phyloP scores from a whole-genome alignment of 164 flowering plant species.

The Santalum album region DNA sequence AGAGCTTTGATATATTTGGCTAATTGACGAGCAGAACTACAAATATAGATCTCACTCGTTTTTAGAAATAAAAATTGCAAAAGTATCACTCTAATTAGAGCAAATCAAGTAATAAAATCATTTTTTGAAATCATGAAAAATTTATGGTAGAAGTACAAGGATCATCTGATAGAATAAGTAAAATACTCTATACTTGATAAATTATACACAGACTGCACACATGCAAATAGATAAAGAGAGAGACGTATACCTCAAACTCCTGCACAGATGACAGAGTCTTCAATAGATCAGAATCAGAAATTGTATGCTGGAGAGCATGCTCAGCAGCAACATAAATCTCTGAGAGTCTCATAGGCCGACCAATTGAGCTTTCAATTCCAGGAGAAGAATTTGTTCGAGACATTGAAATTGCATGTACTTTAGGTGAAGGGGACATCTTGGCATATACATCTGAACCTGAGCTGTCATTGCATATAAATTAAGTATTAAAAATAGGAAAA shows the following conservation, averaged over 20 bases:
- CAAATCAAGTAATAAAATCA: no score
- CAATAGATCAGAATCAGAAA: slow-evolving; percentile 65
- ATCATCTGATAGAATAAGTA: no score
- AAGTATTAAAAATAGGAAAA: slow-evolving; percentile 5
- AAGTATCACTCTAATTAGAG: no score
- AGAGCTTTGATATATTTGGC: background rate
- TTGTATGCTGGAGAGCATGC: slow-evolving; percentile 61
- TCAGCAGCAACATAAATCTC: slow-evolving; percentile 94
- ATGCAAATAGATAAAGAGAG: background rate
- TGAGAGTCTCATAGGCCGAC: slow-evolving; percentile 92
- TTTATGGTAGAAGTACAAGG: no score
- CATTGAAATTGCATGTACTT: slow-evolving; percentile 42
- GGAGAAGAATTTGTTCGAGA: slow-evolving; percentile 77
- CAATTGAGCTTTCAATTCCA: slow-evolving; percentile 72
- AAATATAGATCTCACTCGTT: no score
- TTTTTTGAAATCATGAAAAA: no score
- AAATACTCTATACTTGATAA: no score
- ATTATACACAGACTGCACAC: no score
- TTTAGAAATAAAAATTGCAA: no score
- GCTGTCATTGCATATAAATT: slow-evolving; percentile 37
- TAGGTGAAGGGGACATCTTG: slow-evolving; percentile 38
- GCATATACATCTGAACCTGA: slow-evolving; percentile 50
- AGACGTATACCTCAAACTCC: slow-evolving; percentile 65
- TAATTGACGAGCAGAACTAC: no score
- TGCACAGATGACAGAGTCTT: slow-evolving; percentile 61